Percentiles rank a stretch among this genome's conserved stretches.
These are phyloP conservation scores for Miamiensis avidus DNA, from an alignment of 169 alveolate species.

Conservation along the genomic window DNA sequence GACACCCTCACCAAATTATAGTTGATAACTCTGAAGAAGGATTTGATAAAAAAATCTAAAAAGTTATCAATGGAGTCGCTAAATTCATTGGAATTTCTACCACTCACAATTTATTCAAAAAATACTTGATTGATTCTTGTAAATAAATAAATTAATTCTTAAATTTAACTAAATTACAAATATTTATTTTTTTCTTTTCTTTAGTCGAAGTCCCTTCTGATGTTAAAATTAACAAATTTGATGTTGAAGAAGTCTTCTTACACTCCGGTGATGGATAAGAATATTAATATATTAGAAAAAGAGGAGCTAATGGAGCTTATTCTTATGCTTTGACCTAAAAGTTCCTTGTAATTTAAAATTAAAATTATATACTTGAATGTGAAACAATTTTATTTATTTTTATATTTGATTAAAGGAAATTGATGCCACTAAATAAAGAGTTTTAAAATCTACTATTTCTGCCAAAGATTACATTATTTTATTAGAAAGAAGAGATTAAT, in stretches of 20 bases:
- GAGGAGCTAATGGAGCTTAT: constrained; percentile 22
- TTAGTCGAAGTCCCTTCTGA: constrained; percentile 23
- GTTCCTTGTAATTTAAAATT: background rate
- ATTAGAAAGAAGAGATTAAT: background rate
- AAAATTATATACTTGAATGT: no score
- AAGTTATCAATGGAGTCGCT: constrained; percentile 7
- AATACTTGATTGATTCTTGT: constrained; percentile 9
- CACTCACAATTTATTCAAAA: constrained; percentile 9
- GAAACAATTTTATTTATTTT: no score
- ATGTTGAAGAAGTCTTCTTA: constrained; percentile 24
- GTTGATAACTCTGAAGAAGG: constrained; percentile 55
- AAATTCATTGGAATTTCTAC: constrained; percentile 15
- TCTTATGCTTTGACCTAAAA: constrained; percentile 8
- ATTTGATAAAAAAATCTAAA: constrained; percentile 39
- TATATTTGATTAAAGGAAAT: background rate
- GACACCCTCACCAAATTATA: constrained; percentile 72
- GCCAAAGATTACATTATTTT: constrained; percentile 17
- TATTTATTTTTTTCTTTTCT: background rate
- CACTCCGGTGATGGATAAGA: constrained; percentile 1
- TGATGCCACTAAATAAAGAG: background rate
- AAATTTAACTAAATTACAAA: background rate
- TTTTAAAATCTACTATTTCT: constrained; percentile 15
- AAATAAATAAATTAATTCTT: background rate
- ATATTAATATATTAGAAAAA: constrained; percentile 22
- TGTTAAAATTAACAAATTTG: constrained; percentile 4